Percentiles rank a stretch among this genome's conserved stretches.
These are phyloP conservation scores for Pythium sp. DNA, from an alignment of 352 stramenopile genomes.

Conservation along the genomic window DNA sequence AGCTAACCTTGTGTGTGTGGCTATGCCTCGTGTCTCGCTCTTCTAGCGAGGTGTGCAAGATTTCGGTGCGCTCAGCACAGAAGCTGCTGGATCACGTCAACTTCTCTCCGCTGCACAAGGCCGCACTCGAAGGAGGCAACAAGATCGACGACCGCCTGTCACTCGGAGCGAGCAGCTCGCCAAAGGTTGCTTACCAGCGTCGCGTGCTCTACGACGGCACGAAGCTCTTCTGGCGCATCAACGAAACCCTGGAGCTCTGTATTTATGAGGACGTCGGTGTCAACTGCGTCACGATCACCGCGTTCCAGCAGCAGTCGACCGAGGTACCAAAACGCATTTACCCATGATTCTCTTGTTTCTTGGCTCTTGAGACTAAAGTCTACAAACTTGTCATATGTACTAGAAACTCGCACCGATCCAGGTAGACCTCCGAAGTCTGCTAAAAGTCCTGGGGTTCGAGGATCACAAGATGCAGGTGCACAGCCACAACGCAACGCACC, in stretches of 20 bases:
- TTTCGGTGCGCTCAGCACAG: slow-evolving; percentile 82
- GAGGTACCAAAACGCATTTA: slow-evolving; percentile 15
- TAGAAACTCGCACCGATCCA: slow-evolving; percentile 48
- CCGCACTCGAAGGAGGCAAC: slow-evolving; percentile 54
- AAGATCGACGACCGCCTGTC: slow-evolving; percentile 4
- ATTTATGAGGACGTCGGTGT: slow-evolving; percentile 74
- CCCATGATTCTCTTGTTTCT: background rate
- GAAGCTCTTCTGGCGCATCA: slow-evolving; percentile 87
- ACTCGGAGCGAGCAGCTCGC: slow-evolving; percentile 21
- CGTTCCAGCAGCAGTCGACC: slow-evolving; percentile 47
- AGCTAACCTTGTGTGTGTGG: background rate
- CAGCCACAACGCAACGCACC: slow-evolving; percentile 2
- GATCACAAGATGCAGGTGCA: slow-evolving; percentile 18
- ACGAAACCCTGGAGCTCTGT: slow-evolving; percentile 82
- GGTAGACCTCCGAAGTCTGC: slow-evolving; percentile 52
- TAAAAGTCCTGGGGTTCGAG: slow-evolving; percentile 35
- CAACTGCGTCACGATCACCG: slow-evolving; percentile 68
- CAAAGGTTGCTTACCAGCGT: slow-evolving; percentile 30
- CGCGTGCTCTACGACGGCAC: slow-evolving; percentile 79
- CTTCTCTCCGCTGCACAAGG: slow-evolving; percentile 85
- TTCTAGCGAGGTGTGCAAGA: slow-evolving; percentile 86
- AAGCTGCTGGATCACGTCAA: slow-evolving; percentile 88
- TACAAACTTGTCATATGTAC: background rate
- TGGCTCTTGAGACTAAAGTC: background rate
- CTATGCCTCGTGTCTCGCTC: slow-evolving; percentile 5